Base-by-base conservation (phyloP, 306 rosid species). In the Castanopsis chinensis region DNA sequence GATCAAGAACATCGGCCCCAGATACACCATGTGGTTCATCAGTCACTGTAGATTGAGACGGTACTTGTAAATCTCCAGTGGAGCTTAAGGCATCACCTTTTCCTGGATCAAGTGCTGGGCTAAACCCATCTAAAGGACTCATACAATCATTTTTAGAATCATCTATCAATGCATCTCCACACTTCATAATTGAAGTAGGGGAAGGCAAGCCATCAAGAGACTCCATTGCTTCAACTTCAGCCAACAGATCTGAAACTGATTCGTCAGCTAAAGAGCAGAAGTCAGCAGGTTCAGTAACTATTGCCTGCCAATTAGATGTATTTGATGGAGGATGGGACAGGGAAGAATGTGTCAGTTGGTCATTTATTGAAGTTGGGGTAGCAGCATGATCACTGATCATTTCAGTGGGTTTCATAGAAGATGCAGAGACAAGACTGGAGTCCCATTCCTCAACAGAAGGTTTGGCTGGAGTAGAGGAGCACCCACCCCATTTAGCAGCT, bases 211-310 rank as follows among this genome's bases (percentile, higher is more conserved):
- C 91, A 70, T 88, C 89, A 54, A 91, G 89, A 74, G 97, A 84
- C 81, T 90, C 99, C 99, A 96, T 93, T 35, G 99, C 99, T 83
- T 96, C 98, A 28, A 93, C 98, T 86, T 96, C 99, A 17, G 99
- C 99, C 88, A 96, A 84, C 78, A 96, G 89, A 87, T 96, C 99
- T 32, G 99, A 96, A 77, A 96, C 96, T 45, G 99, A 91, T 76
- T 93, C 96, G 73, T 89, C 97, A 76, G 60, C 78, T 69, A 86
- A 83, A 76, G 94, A 82, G 80, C 78, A 78, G 71, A 95, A 95
- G 59, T 91, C 99, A 82, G 87, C 80, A 52, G 92, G 85, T 43
- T 87, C 97, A 6, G 85, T 86, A 27, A 86, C 87, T 59, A 94
- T 85, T 81, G 87, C 92, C 79, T 79, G 93, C 99, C 98, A 95